Conservation (phyloP, 208 protist species). For the Trypanosoma melophagium region DNA sequence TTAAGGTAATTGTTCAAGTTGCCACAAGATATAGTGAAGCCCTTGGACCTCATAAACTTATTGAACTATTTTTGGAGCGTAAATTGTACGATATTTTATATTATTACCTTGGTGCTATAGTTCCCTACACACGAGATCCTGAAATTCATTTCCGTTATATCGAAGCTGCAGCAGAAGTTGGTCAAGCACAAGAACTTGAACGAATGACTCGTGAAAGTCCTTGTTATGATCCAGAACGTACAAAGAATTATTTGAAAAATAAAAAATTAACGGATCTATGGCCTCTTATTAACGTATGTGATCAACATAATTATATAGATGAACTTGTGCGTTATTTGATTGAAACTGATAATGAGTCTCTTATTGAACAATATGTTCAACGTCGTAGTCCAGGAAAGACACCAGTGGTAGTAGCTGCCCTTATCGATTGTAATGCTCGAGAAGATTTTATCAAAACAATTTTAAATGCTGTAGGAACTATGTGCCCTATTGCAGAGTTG, state of each 20-base stretch:
- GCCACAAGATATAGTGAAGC: constrained; percentile 98
- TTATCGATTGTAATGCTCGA: constrained; percentile 97
- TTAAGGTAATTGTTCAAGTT: constrained; percentile 98
- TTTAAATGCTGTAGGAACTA: constrained; percentile 93
- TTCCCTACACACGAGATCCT: constrained; percentile 95
- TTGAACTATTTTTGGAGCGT: constrained; percentile 96
- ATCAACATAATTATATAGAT: constrained; percentile 98
- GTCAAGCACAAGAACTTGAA: constrained; percentile 98
- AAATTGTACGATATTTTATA: constrained; percentile 96
- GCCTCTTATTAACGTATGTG: constrained; percentile 99
- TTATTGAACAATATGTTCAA: constrained; percentile 97
- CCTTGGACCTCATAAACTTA: constrained; percentile 92
- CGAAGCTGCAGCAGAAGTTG: constrained; percentile 96
- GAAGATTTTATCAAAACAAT: constrained; percentile 97
- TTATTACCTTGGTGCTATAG: constrained; percentile 97
- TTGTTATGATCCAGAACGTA: constrained; percentile 97
- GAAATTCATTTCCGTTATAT: constrained; percentile 99
- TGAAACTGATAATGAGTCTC: constrained; percentile 94
- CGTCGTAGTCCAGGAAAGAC: constrained; percentile 96
- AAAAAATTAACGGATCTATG: constrained; percentile 97
- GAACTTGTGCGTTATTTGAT: constrained; percentile 98
- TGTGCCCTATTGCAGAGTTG: constrained; percentile 93
- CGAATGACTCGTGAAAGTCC: constrained; percentile 98
- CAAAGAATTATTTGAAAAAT: constrained; percentile 99
- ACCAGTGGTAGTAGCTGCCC: constrained; percentile 96